Percentiles rank a stretch among this genome's conserved stretches.
Conservation (phyloP, 148 eudicot species). For the Dysphania ambrosioides region DNA sequence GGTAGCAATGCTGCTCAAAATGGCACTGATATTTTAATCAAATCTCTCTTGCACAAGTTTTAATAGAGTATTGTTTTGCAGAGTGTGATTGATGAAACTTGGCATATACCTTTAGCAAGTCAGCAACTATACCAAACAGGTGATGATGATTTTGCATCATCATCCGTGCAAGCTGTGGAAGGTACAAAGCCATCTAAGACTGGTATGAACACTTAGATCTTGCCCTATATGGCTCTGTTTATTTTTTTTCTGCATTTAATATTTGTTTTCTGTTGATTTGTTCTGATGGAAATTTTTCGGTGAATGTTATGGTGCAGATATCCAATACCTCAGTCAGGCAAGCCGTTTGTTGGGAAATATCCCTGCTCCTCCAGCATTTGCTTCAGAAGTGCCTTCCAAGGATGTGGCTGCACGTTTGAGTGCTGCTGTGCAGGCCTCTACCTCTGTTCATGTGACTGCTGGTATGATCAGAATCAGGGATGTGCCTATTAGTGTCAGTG, state of each 20-base stretch:
- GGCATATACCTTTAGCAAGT: slow-evolving; percentile 33
- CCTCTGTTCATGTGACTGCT: slow-evolving; percentile 62
- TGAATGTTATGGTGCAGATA: slow-evolving; percentile 42
- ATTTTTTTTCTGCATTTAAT: neutral
- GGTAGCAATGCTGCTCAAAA: slow-evolving; percentile 40
- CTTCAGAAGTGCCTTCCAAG: slow-evolving; percentile 77
- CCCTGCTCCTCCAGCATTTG: slow-evolving; percentile 81
- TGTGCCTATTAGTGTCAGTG: slow-evolving; percentile 16
- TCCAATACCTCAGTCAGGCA: slow-evolving; percentile 44
- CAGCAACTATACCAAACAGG: slow-evolving; percentile 29
- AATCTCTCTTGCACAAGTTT: slow-evolving; percentile 8
- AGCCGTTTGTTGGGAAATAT: slow-evolving; percentile 54
- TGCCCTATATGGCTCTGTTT: neutral
- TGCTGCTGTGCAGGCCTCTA: slow-evolving; percentile 51
- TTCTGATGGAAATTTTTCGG: neutral
- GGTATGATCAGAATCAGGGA: slow-evolving; percentile 53
- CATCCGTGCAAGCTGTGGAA: slow-evolving; percentile 40
- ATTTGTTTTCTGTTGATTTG: neutral
- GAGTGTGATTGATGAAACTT: slow-evolving; percentile 27
- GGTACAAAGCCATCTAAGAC: slow-evolving; percentile 32
- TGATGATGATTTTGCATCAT: slow-evolving; percentile 38
- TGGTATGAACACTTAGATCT: slow-evolving; percentile 32
- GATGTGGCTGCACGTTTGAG: slow-evolving; percentile 43
- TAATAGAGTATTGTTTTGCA: slow-evolving; percentile 22
- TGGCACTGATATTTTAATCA: neutral